phyloP scores from a whole-genome alignment of 192 early-diverging fungal genomes.

The Backusella luteola region DNA sequence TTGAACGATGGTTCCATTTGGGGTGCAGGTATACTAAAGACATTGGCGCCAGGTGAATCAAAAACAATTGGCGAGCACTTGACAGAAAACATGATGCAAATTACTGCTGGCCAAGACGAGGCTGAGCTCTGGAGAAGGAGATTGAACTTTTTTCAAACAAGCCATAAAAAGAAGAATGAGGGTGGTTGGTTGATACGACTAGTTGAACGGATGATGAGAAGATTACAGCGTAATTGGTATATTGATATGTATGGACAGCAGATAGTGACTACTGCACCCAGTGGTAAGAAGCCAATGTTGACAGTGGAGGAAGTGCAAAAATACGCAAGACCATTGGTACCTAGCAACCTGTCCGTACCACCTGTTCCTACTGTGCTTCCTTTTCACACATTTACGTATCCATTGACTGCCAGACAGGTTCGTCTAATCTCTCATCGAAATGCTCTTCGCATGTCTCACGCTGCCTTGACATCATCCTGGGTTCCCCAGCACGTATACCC shows the following conservation, averaged over 20 bases:
- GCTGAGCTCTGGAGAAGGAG: conserved; percentile 1
- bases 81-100: not conserved
- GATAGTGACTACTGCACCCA: not conserved
- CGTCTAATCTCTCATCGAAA: conserved; percentile 86
- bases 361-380: conserved; percentile 85
- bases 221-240: conserved; percentile 69
- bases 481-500: conserved; percentile 68
- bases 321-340: conserved; percentile 16
- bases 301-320: not conserved
- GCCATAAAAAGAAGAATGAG: conserved; percentile 49
- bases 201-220: conserved; percentile 54
- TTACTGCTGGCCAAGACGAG: not conserved
- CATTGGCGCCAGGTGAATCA: not conserved
- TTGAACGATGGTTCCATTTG: conserved; percentile 61
- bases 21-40: conserved; percentile 55
- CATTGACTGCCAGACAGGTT: conserved; percentile 79
- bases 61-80: conserved; percentile 14
- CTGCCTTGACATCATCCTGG: conserved; percentile 61
- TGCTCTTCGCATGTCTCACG: conserved; percentile 76
- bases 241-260: conserved; percentile 43
- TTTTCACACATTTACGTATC: conserved; percentile 94
- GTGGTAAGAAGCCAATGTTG: not conserved
- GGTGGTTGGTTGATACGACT: conserved; percentile 74
- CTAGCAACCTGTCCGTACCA: conserved; percentile 46
- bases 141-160: not conserved